Base-by-base conservation (phyloP, 2,329 filamentous ascomycete genomes). In the Fusarium torulosum region DNA sequence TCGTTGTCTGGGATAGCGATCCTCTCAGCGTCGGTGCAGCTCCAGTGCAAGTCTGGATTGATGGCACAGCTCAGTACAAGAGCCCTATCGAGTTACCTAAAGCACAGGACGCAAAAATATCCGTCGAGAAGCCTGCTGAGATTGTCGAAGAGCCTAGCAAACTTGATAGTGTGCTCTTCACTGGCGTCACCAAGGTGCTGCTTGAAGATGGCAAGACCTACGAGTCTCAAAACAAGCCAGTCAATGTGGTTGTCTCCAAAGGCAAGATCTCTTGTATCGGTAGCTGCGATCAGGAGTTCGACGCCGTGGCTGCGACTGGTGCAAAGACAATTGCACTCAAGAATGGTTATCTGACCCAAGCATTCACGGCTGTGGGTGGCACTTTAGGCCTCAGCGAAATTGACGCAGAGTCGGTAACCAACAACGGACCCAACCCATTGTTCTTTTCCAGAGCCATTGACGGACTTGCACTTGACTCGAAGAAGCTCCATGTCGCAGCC, bases 301-400 rank as follows among this genome's bases (percentile, higher is more conserved):
- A 76, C 6, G 73, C 76, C 0, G 80, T 82, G 4, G 63, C 74
- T 6, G 66, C 72, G 3, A 67, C 75, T 4, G 77, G 77, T 7
- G 72, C 74, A 55, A 76, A 77, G 45, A 72, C 80, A 3, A 75
- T 91, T 25, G 54, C 78, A 8, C 80, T 91, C 7, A 71, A 80
- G 20, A 83, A 91, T 66, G 90, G 89, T 2, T 82, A 90, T 70
- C 71, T 91, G n/a, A 84, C 85, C 7, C 80, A 84, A 7, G 81
- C 87, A 1, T 84, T 91, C 63, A 89, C 86, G 4, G 86, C 85
- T 3, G 86, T 90, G 29, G 88, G 85, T 2, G 85, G 87, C 6
- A 79, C 79, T 2, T 77, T 92, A 1, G 90, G 90, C 1, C 81
- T 92, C 8, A 85, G 85, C 63, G 88, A 87, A 53, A 91, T 92